phyloP scores from a whole-genome alignment of 169 alveolate genomes.

The Fabrea salina region DNA sequence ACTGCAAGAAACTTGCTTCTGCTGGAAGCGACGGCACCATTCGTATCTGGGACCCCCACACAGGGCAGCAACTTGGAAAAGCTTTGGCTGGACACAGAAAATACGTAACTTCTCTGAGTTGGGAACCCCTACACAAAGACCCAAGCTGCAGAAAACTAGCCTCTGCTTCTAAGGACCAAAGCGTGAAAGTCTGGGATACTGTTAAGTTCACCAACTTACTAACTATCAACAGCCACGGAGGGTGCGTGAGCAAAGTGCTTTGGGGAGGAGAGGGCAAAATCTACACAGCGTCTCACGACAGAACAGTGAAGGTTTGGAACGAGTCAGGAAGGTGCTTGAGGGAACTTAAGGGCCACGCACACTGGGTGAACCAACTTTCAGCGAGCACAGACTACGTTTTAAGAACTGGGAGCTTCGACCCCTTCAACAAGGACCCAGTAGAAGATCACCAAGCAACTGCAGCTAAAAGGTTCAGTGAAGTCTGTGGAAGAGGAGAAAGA shows the following conservation, averaged over 20 bases:
- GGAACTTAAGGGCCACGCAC: slow-evolving; percentile 85
- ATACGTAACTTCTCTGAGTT: slow-evolving; percentile 62
- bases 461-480: slow-evolving; percentile 22
- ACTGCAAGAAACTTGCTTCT: slow-evolving; percentile 63
- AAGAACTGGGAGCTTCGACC: slow-evolving; percentile 78
- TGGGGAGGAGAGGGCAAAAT: slow-evolving; percentile 82
- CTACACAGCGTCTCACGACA: slow-evolving; percentile 78
- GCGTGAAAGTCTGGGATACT: slow-evolving; percentile 74
- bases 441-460: slow-evolving; percentile 50
- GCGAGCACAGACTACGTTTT: slow-evolving; percentile 75
- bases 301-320: slow-evolving; percentile 77
- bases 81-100: slow-evolving; percentile 66
- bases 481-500: slow-evolving; percentile 37
- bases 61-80: slow-evolving; percentile 53
- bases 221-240: slow-evolving; percentile 64
- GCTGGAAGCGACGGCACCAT: slow-evolving; percentile 78
- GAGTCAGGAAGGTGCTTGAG: slow-evolving; percentile 50
- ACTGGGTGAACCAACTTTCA: slow-evolving; percentile 85
- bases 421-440: slow-evolving; percentile 50
- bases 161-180: slow-evolving; percentile 73
- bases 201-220: slow-evolving; percentile 43
- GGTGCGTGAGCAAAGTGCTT: slow-evolving; percentile 72
- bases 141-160: slow-evolving; percentile 51
- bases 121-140: slow-evolving; percentile 66
- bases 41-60: slow-evolving; percentile 70